These are phyloP conservation scores for Auricularia auricula-judae DNA, from an alignment of 768 basidiomycete species.

Conservation along the genomic window DNA sequence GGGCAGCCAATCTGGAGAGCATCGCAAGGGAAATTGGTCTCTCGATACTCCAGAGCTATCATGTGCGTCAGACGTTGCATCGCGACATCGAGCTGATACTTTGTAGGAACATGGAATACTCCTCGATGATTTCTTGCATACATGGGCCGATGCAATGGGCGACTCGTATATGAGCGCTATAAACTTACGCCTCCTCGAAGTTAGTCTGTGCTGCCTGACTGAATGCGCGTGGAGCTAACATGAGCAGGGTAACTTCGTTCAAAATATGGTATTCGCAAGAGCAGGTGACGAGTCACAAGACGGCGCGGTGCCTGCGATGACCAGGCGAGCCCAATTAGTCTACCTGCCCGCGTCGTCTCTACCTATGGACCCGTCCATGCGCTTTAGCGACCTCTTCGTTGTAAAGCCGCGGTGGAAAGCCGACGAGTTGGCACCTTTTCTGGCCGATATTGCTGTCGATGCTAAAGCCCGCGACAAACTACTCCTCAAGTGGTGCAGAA, in stretches of 20 bases:
- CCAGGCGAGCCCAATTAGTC: conserved; percentile 30
- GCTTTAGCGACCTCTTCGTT: conserved; percentile 84
- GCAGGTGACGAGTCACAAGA: conserved; percentile 7
- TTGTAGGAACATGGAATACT: conserved; percentile 48
- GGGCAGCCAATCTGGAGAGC: conserved; percentile 57
- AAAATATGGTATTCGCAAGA: conserved; percentile 25
- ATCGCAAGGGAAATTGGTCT: conserved; percentile 60
- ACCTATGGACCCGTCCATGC: conserved; percentile 63
- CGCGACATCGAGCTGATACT: background rate
- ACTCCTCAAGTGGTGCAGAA: conserved; percentile 75
- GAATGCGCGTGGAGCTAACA: background rate
- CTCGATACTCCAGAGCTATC: conserved; percentile 54
- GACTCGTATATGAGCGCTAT: conserved; percentile 60
- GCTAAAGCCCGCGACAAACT: conserved; percentile 80
- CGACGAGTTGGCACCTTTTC: conserved; percentile 73
- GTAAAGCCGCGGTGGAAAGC: conserved; percentile 65
- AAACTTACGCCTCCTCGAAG: conserved; percentile 57
- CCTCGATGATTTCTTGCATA: conserved; percentile 42
- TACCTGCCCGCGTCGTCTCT: conserved; percentile 72
- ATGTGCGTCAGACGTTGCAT: conserved; percentile 25
- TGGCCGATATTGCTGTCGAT: conserved; percentile 73
- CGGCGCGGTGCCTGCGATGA: conserved; percentile 6
- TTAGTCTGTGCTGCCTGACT: conserved; percentile 19
- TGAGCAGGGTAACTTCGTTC: conserved; percentile 60
- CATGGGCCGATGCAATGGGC: conserved; percentile 69